Base-by-base conservation (phyloP, 768 basidiomycete species). In the Phylloporus sp. region DNA sequence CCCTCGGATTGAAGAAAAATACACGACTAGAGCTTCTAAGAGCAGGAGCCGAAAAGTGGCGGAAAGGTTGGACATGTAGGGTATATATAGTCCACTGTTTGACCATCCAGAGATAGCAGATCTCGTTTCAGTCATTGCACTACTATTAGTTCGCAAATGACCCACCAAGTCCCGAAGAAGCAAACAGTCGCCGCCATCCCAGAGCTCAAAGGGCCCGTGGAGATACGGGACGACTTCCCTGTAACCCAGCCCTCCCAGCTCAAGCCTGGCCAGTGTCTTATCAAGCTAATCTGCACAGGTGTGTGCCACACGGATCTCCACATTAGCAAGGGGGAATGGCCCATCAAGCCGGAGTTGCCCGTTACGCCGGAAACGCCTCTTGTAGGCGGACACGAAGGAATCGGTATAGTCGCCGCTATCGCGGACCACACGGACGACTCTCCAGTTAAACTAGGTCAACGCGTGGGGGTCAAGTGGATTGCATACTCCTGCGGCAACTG, bases 241-340 rank as follows among this genome's bases (percentile, higher is more conserved):
- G 84, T 88, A 57, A 78, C 69, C 48, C 71, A 73, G 42, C 77
- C 76, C 9, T 69, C 73, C 16, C 72, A 84, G 5, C 85, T 88
- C 63, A 70, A 67, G 0, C 84, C 84, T 1, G 84, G 84, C 41
- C 83, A 89, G 68, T 87, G 85, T 62, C 82, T 91, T 56, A 73
- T 92, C 67, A 85, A 87, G 69, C 74, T 92, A 62, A 75, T 78
- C 31, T 85, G 80, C 71, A 83, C 86, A 6, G 90, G 90, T 49
- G 88, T 91, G n/a, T 92, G 91, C 70, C 89, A 91, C 63, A 88
- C 86, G 3, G 91, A 92, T 61, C 76, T 90, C 13, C 91, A 92
- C 60, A 84, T 85, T 23, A 80, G 80, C 32, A 69, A 78, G 34
- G 81, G 80, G 39, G 92, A 94, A 64, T 94, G 93, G 93, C 92